Evolutionary conservation across 371 early-diverging fungal species (phyloP), one percentile per base, ranked within the genome.

Genomic region (Syncephalastrum contaminatum): DNA sequence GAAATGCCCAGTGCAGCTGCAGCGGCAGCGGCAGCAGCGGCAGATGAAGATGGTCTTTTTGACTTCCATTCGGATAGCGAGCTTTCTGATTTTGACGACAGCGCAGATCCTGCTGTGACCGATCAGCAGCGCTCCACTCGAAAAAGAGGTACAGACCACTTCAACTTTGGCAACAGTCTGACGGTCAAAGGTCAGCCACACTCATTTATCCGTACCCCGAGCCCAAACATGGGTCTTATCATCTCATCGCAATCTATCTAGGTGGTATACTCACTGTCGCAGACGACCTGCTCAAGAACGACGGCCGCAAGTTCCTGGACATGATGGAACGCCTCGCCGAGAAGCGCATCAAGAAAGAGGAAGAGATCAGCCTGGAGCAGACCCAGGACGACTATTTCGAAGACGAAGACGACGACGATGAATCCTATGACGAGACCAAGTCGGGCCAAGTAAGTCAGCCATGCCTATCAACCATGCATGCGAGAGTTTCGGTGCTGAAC

Each of bases 291-390:
- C 81, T 95, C 27, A 91, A 94, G 47, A 93, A 92, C 48, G 93
- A 95, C 62, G 92, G 96, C 21, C 87, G 87, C 62, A 94, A 93
- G 69, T 94, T 96, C 59, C 72, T 96, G 41, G 94, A 94, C 56
- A 88, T 95, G 80, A 94, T 96, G 95, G 95, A 95, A 63, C 85
- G 88, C n/a, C 73, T 96, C 16, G 95, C 96, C 4, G 93, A 93
- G 65, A 83, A 90, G 36, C 88, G 90, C 53, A 86, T 92, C 67
- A 87, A 88, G 45, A 82, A 88, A 21, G 87, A 91, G 48, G 90
- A 89, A 47, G 86, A 82, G 6, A 72, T 63, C 16, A 70, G 56
- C 40, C 18, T 56, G 13, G 67, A 68, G 5, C 62, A 59, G 41
- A 65, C 63, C 15, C 61, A 61, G 7, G 64, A 51, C 7, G 58